Conservation (phyloP, 192 early-diverging fungal species). For the Linnemannia elongata region DNA sequence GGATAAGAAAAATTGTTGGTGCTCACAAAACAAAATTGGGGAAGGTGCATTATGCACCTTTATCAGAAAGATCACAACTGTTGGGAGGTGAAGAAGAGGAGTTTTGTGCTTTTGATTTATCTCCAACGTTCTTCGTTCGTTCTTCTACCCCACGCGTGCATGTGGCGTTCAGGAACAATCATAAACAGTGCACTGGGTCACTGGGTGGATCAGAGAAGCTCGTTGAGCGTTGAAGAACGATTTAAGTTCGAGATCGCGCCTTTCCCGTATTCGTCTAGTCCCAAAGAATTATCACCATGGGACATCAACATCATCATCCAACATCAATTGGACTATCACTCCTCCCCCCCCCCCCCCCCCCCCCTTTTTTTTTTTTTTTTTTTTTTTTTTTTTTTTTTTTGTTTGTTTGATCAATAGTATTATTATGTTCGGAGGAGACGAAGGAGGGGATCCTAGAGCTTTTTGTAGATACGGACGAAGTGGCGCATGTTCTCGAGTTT, state of each 20-base stretch:
- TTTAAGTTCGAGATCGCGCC: not conserved
- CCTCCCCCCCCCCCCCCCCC: too few relatives aligned
- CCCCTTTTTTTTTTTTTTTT: too few relatives aligned
- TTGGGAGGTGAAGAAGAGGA: too few relatives aligned
- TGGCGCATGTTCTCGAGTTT: constrained; percentile 94
- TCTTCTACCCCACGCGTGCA: not conserved
- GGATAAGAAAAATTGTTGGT: too few relatives aligned
- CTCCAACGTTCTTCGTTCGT: not conserved
- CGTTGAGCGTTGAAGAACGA: not conserved
- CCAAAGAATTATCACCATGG: too few relatives aligned
- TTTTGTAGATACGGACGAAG: constrained; percentile 87
- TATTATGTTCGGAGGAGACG: not conserved
- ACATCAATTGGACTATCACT: too few relatives aligned
- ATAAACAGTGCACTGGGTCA: not conserved
- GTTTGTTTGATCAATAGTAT: not conserved
- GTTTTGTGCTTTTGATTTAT: too few relatives aligned
- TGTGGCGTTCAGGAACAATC: not conserved
- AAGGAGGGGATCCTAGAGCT: constrained; percentile 53
- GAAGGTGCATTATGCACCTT: too few relatives aligned
- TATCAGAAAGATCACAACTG: too few relatives aligned
- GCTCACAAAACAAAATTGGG: too few relatives aligned
- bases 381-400: too few relatives aligned
- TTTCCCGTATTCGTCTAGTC: not conserved
- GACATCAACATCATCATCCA: too few relatives aligned
- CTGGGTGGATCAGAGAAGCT: not conserved